Base-by-base conservation (phyloP, 2,329 filamentous ascomycete genomes). In the Aureobasidium zeae region DNA sequence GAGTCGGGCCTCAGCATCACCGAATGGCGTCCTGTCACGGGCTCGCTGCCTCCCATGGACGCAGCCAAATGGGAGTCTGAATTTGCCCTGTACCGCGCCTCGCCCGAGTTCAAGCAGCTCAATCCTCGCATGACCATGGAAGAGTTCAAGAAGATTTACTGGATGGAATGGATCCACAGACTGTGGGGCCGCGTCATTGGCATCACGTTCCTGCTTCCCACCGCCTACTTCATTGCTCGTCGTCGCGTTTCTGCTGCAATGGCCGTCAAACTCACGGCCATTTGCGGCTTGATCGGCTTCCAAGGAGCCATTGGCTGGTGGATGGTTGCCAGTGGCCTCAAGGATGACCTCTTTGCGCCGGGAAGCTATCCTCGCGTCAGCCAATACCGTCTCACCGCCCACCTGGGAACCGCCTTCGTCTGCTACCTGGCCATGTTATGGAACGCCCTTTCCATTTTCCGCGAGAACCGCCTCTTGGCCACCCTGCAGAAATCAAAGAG, bases 101-200 rank as follows among this genome's bases (percentile, higher is more conserved):
- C 87, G 15, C 91, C 91, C 49, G 91, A 98, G 65, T 98, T 89
- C 68, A 79, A 84, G 58, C 76, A 87, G 49, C 74, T 98, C 54
- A 98, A 98, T 67, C 83, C 88, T 22, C 77, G 86, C 62, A 98
- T 98, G 91, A 82, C 76, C 22, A 72, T 98, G 45, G 75, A 80
- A 47, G 91, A 98, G 62, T 98, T 96, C 70, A 95, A 96, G 66
- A 83, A 91, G 61, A 98, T 98, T 53, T 98, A 96, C 74, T 98
- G 83, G 64, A 96, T 96, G 91, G 91, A 98, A 71, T 98, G 91
- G 91, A 79, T 81, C 31, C 91, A 98, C 64, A 79, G 91, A 21
- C 73, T 95, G 44, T 96, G 91, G 88, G 91, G 91, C 33, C 81
- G 91, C 51, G 73, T 94, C 54, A 85, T 98, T 46, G 91, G 91